These are phyloP conservation scores for Penicillium daleae DNA, from an alignment of 495 filamentous ascomycete species.

Conservation along the genomic window DNA sequence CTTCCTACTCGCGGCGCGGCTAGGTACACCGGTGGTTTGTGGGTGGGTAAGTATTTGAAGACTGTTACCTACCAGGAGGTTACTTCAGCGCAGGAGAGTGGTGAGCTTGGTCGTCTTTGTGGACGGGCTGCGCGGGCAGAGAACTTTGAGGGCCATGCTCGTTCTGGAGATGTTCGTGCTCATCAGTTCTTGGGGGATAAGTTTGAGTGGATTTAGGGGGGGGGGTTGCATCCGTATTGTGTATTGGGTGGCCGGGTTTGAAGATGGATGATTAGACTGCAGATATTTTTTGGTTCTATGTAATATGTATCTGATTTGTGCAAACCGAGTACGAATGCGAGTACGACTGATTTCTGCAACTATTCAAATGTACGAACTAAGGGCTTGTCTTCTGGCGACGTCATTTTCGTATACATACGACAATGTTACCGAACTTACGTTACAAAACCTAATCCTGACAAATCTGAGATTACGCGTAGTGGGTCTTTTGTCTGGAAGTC, in stretches of 20 bases:
- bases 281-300: too few species aligned
- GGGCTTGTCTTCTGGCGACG: too few species aligned
- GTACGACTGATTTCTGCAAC: not conserved
- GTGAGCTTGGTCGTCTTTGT: slow-evolving; percentile 54
- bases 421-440: not conserved
- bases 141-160: slow-evolving; percentile 57
- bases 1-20: slow-evolving; percentile 54
- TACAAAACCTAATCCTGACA: not conserved
- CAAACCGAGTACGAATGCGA: not conserved
- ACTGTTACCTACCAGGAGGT: slow-evolving; percentile 61
- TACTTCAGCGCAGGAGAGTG: slow-evolving; percentile 44
- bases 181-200: slow-evolving; percentile 45
- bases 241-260: not conserved
- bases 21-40: slow-evolving; percentile 53
- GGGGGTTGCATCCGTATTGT: not conserved
- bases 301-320: not conserved
- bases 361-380: too few species aligned
- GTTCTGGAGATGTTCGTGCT: slow-evolving; percentile 52
- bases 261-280: not conserved
- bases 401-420: not conserved
- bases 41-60: slow-evolving; percentile 57
- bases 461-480: not conserved
- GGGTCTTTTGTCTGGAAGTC: not conserved
- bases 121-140: slow-evolving; percentile 55
- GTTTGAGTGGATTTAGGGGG: slow-evolving; percentile 45